Conservation (phyloP, 208 protist genomes). For the Acanthamoeba healyi region DNA sequence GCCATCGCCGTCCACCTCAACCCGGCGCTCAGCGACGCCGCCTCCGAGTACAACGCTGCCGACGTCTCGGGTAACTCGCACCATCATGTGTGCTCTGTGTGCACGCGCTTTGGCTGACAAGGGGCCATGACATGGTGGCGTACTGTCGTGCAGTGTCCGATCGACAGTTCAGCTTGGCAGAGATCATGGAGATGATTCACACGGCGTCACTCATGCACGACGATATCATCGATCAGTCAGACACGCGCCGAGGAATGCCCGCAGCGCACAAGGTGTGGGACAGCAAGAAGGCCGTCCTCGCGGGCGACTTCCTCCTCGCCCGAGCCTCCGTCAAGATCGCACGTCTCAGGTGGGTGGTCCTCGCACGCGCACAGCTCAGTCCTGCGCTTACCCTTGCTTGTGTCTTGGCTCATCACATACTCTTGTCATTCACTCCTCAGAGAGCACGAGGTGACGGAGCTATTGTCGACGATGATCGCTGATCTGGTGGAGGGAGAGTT, state of each 20-base stretch:
- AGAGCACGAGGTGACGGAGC: conserved; percentile 92
- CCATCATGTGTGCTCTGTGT: not conserved
- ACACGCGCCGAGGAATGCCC: conserved; percentile 92
- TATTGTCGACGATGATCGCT: conserved; percentile 94
- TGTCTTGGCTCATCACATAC: too few relatives aligned
- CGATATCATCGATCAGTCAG: conserved; percentile 96
- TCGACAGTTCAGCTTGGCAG: conserved; percentile 89
- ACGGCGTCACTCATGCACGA: conserved; percentile 97
- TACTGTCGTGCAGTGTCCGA: conserved; percentile 4
- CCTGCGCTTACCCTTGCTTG: too few relatives aligned
- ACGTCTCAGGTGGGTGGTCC: conserved; percentile 36
- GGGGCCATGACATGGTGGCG: not conserved
- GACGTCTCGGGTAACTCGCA: conserved; percentile 1
- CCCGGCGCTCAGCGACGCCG: not conserved
- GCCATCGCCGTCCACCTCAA: conserved; percentile 59
- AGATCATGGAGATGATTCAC: conserved; percentile 97
- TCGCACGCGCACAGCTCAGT: too few relatives aligned
- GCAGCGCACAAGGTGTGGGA: conserved; percentile 92
- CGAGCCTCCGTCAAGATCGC: conserved; percentile 83
- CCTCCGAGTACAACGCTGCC: not conserved
- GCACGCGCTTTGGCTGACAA: not conserved
- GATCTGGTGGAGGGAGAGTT: conserved; percentile 95
- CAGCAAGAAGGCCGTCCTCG: conserved; percentile 94
- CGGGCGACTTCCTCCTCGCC: conserved; percentile 95
- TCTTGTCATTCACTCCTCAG: not conserved